These are phyloP conservation scores for Pichia sp. DNA, from an alignment of 1,139 yeast genomes.

Conservation along the genomic window DNA sequence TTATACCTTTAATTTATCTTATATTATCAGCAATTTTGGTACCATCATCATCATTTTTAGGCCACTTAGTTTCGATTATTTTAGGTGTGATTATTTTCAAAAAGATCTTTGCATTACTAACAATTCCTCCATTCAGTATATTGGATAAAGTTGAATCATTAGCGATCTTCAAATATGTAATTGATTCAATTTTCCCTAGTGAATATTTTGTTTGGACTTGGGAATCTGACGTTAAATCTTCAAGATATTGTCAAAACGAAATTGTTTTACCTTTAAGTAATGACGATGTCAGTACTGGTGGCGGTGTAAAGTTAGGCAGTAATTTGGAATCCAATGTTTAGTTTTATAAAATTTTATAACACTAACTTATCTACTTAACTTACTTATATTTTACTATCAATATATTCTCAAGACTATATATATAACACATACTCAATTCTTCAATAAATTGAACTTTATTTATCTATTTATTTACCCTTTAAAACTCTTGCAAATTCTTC, in stretches of 20 bases:
- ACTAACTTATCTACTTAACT: not conserved
- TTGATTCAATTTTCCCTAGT: slow-evolving; percentile 7
- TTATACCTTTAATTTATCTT: slow-evolving; percentile 52
- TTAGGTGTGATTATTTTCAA: slow-evolving; percentile 52
- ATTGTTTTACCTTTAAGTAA: slow-evolving; percentile 16
- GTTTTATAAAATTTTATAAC: not conserved
- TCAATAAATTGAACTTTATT: not conserved
- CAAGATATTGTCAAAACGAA: slow-evolving; percentile 10
- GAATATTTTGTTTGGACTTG: slow-evolving; percentile 15
- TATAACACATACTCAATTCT: not conserved
- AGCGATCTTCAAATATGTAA: slow-evolving; percentile 4
- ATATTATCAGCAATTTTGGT: slow-evolving; percentile 42
- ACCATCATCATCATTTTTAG: slow-evolving; percentile 64
- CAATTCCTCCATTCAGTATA: slow-evolving; percentile 59
- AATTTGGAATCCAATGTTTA: not conserved
- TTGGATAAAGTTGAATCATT: slow-evolving; percentile 57
- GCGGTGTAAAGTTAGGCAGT: not conserved
- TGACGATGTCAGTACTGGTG: not conserved
- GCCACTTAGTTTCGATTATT: slow-evolving; percentile 53
- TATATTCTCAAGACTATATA: not conserved
- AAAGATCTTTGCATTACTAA: slow-evolving; percentile 49
- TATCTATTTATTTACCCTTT: slow-evolving; percentile 26
- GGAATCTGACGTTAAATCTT: slow-evolving; percentile 20
- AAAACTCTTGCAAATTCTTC: slow-evolving; percentile 65
- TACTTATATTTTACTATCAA: not conserved